A percentile compares a stretch with the other conserved stretches of the same genome.
These are phyloP conservation scores for Cadophora sp. DNA, from an alignment of 2,329 filamentous ascomycete species.

Conservation along the genomic window DNA sequence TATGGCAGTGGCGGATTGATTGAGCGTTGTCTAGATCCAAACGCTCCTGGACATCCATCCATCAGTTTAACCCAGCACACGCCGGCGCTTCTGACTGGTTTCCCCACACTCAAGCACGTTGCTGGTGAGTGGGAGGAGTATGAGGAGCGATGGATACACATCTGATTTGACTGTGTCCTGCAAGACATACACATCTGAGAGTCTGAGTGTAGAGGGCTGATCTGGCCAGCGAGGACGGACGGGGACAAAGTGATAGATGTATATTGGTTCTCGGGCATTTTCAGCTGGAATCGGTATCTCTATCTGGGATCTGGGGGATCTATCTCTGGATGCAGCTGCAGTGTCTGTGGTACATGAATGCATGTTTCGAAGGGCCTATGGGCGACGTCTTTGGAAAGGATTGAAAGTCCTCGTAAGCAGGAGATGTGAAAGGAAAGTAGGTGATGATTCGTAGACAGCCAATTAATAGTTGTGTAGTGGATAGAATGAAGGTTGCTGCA, in stretches of 20 bases:
- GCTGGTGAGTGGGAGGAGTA: neutral
- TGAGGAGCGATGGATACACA: neutral
- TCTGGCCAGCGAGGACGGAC: neutral
- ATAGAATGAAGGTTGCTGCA: too few species aligned
- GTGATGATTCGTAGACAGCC: neutral
- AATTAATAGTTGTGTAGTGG: too few species aligned
- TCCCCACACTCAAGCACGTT: neutral
- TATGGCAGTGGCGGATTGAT: constrained; percentile 10
- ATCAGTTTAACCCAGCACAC: neutral
- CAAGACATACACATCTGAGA: neutral
- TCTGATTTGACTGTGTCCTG: constrained; percentile 10
- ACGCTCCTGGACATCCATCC: neutral
- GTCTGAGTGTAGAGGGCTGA: constrained; percentile 3
- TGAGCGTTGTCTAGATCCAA: constrained; percentile 12
- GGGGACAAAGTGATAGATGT: neutral
- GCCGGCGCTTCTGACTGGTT: neutral
- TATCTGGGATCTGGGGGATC: neutral
- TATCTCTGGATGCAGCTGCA: neutral
- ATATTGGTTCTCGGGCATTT: neutral
- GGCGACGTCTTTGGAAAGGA: neutral
- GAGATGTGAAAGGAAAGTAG: neutral
- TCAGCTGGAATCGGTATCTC: neutral
- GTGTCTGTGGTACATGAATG: neutral
- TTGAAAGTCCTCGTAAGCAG: constrained; percentile 1
- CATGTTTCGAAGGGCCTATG: neutral